Evolutionary conservation across 2,329 filamentous ascomycete species (phyloP).

Genomic region (Dactylellina parvicollis): DNA sequence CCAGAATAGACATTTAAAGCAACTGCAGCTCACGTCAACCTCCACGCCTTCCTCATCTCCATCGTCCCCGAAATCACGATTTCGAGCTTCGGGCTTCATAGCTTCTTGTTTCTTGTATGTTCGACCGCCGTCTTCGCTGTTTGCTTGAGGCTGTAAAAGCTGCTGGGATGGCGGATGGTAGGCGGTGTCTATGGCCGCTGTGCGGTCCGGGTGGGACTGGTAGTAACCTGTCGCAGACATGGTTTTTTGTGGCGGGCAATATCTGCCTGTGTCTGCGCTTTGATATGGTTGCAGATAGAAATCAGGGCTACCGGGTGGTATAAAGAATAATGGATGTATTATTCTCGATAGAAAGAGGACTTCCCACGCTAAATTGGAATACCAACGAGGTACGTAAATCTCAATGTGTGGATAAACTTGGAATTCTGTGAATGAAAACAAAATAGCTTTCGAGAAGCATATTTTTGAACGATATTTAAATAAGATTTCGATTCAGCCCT

Average conservation of each 20-base stretch:
- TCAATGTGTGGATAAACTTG: too few relatives aligned
- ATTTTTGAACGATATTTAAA: too few relatives aligned
- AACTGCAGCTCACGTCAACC: neutral
- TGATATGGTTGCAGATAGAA: too few relatives aligned
- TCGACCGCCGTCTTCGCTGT: neutral
- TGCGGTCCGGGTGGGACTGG: neutral
- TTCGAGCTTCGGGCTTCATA: neutral
- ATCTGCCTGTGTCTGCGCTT: neutral
- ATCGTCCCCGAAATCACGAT: neutral
- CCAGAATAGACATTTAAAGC: slow-evolving; percentile 1
- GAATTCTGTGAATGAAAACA: too few relatives aligned
- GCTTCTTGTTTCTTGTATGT: slow-evolving; percentile 6
- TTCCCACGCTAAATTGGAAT: too few relatives aligned
- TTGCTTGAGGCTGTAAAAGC: neutral
- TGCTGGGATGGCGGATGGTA: neutral
- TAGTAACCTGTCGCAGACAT: neutral
- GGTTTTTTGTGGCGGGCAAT: neutral
- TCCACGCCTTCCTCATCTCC: neutral
- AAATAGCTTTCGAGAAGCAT: too few relatives aligned
- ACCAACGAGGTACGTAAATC: too few relatives aligned
- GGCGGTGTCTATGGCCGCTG: neutral
- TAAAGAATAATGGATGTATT: too few relatives aligned
- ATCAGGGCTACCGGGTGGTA: too few relatives aligned
- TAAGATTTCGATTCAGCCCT: too few relatives aligned
- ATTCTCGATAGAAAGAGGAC: too few relatives aligned